phyloP scores from a whole-genome alignment of 139 green algal genomes.

The Volvox reticuliferus region DNA sequence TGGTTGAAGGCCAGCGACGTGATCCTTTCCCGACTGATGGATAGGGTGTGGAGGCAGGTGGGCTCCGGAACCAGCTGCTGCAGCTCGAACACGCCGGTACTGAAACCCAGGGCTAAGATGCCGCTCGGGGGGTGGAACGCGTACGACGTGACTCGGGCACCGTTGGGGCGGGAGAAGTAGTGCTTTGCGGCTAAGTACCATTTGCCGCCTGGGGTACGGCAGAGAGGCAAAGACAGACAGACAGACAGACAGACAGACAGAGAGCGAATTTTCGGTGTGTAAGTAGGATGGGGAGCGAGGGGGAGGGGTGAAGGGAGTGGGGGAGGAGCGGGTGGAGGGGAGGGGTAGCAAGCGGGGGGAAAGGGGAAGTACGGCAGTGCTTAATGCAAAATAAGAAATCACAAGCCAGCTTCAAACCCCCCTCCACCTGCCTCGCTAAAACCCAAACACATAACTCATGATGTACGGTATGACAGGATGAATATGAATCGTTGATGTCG shows the following conservation, averaged over 20 bases:
- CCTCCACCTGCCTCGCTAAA: too few species aligned
- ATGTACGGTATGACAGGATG: too few species aligned
- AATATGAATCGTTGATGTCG: too few species aligned
- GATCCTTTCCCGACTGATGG: conserved; percentile 75
- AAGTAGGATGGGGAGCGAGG: neutral
- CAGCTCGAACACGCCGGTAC: conserved; percentile 92
- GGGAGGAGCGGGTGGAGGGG: neutral
- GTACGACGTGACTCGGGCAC: conserved; percentile 39
- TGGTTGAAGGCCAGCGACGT: conserved; percentile 84
- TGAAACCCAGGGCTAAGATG: conserved; percentile 63
- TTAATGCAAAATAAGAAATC: too few species aligned
- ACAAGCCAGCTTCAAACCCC: too few species aligned
- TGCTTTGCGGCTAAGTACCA: conserved; percentile 88
- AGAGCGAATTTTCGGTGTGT: neutral
- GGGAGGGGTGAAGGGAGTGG: neutral
- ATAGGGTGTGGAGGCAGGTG: conserved; percentile 74
- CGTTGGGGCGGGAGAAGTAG: conserved; percentile 78
- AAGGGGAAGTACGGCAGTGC: neutral
- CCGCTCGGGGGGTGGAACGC: conserved; percentile 46
- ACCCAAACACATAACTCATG: too few species aligned
- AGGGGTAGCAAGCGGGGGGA: neutral
- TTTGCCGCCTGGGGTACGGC: conserved; percentile 70
- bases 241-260: too few species aligned
- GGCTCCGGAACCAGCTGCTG: conserved; percentile 89
- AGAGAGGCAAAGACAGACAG: neutral